Evolutionary conservation across 306 rosid genomes (phyloP).

Genomic region (Medicago ruthenica): DNA sequence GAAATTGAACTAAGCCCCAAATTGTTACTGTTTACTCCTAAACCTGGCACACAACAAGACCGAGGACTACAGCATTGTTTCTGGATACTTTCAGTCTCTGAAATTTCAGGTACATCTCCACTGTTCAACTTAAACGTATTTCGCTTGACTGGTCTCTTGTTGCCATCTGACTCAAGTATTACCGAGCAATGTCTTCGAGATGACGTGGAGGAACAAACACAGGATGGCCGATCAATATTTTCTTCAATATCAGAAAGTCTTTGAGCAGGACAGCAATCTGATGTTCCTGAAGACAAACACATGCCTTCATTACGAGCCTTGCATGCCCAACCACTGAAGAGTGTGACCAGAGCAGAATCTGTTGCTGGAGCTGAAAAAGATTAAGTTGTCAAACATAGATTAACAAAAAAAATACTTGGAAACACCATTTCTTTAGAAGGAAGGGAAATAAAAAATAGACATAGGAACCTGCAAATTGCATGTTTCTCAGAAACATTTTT

Average conservation of each 20-base stretch:
- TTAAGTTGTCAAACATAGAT: conserved; percentile 48
- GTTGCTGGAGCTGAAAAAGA: conserved; percentile 80
- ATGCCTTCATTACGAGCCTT: conserved; percentile 85
- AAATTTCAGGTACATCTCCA: conserved; percentile 50
- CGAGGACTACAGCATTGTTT: conserved; percentile 63
- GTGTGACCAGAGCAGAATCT: conserved; percentile 90
- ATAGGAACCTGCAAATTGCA: conserved; percentile 87
- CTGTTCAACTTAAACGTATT: conserved; percentile 49
- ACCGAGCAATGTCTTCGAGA: conserved; percentile 59
- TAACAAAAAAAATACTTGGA: neutral
- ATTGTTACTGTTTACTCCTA: conserved; percentile 87
- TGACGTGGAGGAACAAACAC: conserved; percentile 65
- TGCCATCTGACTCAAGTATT: conserved; percentile 59
- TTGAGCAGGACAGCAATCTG: conserved; percentile 81
- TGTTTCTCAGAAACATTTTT: conserved; percentile 72
- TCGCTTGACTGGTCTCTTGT: conserved; percentile 61
- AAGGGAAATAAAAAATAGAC: conserved; percentile 37
- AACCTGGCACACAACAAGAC: conserved; percentile 90
- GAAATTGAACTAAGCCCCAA: conserved; percentile 76
- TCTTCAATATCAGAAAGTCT: conserved; percentile 78
- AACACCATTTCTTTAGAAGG: conserved; percentile 36
- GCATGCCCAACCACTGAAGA: conserved; percentile 99
- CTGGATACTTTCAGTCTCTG: conserved; percentile 56
- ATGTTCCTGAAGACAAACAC: conserved; percentile 75
- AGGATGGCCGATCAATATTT: conserved; percentile 52